Base-by-base conservation (phyloP, 2,329 filamentous ascomycete species). In the Pseudocercospora macadamiae region DNA sequence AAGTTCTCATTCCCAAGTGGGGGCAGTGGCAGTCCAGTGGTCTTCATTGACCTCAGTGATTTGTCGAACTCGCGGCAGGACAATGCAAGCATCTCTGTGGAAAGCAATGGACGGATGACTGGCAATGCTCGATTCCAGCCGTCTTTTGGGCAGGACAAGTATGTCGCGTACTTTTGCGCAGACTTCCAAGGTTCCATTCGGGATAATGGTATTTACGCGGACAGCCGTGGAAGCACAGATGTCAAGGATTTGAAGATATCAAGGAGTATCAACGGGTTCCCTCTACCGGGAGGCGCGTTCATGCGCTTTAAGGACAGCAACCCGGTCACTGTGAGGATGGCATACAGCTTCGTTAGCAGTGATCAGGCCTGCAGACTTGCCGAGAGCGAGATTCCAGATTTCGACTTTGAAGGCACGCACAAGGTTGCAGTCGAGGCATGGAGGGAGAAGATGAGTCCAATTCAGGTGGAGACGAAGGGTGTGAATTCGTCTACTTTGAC, bases 331-430 rank as follows among this genome's bases (percentile, higher is more conserved):
- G 85, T 82, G 0, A 76, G 81, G 44, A 84, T 89, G 0, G 87
- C 87, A 1, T 82, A 89, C 8, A 89, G 86, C 0, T 89, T 87
- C 72, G 82, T 89, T 19, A 89, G 86, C 0, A 72, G 79, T 0
- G 73, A 77, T 3, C 80, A 86, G 63, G 87, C 87, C 3, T 89
- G 87, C 68, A 58, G 70, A 8, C 85, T 84, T 60, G 77, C 87
- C 4, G 74, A 87, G 42, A 64, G 66, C 1, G 84, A 89, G 63
- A 85, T 89, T 8, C 80, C 85, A 0, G 54, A 82, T 18, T 89
- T 84, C 55, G 82, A 88, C 66, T 89, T 91, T 60, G 75, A 83
- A 0, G 70, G 67, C 1, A 79, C 85, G 0, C 76, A 78, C 1
- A 65, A 71, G 1, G 77, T 64, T 7, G 77, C 76, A 1, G 67